A percentile compares a stretch with the other conserved stretches of the same genome.
Evolutionary conservation across 192 early-diverging fungal genomes (phyloP).

Genomic region (Backusella australiensis): DNA sequence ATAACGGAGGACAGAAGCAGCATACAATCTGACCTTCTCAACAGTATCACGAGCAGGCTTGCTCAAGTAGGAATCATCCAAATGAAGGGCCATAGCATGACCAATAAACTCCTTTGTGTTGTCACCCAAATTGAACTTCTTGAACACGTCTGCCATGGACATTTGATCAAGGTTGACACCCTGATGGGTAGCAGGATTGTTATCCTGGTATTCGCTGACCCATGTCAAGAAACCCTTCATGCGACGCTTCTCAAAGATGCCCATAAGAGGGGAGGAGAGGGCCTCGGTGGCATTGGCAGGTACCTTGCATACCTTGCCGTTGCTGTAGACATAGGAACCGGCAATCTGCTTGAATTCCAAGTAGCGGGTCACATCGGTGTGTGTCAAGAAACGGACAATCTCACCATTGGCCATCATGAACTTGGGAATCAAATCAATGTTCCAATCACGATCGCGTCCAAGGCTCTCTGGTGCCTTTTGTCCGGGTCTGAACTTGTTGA

Average conservation of each 20-base stretch:
- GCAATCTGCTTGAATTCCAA: slow-evolving; percentile 96
- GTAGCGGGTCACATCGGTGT: slow-evolving; percentile 98
- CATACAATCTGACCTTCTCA: slow-evolving; percentile 90
- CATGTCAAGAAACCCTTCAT: slow-evolving; percentile 94
- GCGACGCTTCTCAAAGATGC: slow-evolving; percentile 93
- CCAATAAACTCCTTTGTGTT: slow-evolving; percentile 97
- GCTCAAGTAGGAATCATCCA: slow-evolving; percentile 81
- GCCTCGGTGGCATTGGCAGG: slow-evolving; percentile 90
- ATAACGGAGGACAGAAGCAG: slow-evolving; percentile 87
- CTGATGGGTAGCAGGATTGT: slow-evolving; percentile 79
- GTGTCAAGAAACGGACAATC: slow-evolving; percentile 92
- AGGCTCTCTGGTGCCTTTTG: slow-evolving; percentile 46
- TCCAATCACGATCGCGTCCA: slow-evolving; percentile 86
- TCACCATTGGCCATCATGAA: slow-evolving; percentile 99
- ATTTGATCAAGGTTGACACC: slow-evolving; percentile 73
- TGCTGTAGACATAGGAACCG: slow-evolving; percentile 92
- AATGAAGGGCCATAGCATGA: slow-evolving; percentile 93
- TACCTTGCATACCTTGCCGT: slow-evolving; percentile 90
- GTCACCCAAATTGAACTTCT: slow-evolving; percentile 85
- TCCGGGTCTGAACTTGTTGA: slow-evolving; percentile 65
- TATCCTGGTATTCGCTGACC: slow-evolving; percentile 84
- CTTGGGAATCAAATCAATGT: slow-evolving; percentile 98
- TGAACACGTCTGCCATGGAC: slow-evolving; percentile 85
- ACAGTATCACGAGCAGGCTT: slow-evolving; percentile 80
- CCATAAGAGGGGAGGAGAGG: slow-evolving; percentile 80